Base-by-base conservation (phyloP, 2,329 filamentous ascomycete genomes). In the Colletotrichum tamarilloi region DNA sequence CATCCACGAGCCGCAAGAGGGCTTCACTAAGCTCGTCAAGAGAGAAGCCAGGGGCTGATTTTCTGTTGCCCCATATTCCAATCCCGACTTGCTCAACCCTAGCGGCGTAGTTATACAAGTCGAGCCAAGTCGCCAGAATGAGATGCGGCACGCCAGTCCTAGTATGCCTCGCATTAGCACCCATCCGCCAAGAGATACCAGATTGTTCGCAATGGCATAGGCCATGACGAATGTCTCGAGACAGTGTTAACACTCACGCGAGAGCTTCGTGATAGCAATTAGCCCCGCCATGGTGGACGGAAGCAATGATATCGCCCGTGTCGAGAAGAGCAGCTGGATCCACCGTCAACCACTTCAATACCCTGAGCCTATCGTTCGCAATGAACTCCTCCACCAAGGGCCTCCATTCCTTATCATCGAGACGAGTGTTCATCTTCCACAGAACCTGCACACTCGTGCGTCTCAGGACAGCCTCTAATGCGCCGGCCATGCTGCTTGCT, bases 141-240 rank as follows among this genome's bases (percentile, higher is more conserved):
- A 88, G 75, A 55, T 88, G 86, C 1, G 86, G 82, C 5, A 85
- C 78, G 3, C 85, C 85, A 11, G 81, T 79, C 5, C 86, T 86
- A 32, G 11, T 30, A 16, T 19, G 28, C 28, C 28, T 30, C 28
- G 28, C 28, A 30, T 30, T 30, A 30, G 28, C 28, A 30, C 28
- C 28, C 28, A 30, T 67, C n/a, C 9, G 12, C 66, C 8, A 28
- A 19, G 56, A 26, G 71, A 62, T n/a, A 65, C 26, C 14, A 62
- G n/a, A 19, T 26, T 22, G 7, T 30, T 30, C 28, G 7, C 28
- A 30, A 8, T 30, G 28, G 28, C 8, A 30, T 30, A 30, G 28
- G 1, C 28, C 28, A 30, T 30, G 28, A 30, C 7, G 28, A 30
- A 30, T 30, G 28, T 30, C 28, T 30, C 8, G 28, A 9, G 7